Percentiles rank a stretch among this genome's conserved stretches.
Evolutionary conservation across 2,329 filamentous ascomycete species (phyloP).

Genomic region (Stachybotrys echinatus): DNA sequence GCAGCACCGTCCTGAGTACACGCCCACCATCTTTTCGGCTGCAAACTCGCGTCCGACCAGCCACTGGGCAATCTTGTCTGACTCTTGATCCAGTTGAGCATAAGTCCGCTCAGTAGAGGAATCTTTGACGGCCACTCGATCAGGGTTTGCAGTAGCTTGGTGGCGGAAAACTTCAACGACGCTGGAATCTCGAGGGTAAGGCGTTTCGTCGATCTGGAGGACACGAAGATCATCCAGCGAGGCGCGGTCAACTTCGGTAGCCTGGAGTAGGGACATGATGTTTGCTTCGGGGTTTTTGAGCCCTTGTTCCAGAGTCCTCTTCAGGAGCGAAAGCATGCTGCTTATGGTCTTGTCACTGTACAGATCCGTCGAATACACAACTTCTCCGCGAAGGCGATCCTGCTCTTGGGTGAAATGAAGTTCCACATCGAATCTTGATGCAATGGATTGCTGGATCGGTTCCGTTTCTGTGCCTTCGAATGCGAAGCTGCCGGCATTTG

Average conservation of each 20-base stretch:
- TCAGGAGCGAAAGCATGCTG: slow-evolving; percentile 6
- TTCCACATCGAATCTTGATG: slow-evolving; percentile 10
- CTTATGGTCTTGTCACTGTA: slow-evolving; percentile 8
- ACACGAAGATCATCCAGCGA: not conserved
- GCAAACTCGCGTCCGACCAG: not conserved
- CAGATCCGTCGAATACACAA: slow-evolving; percentile 8
- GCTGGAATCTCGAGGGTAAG: slow-evolving; percentile 7
- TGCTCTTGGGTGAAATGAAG: slow-evolving; percentile 8
- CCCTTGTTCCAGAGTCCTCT: slow-evolving; percentile 3
- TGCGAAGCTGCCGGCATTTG: not conserved
- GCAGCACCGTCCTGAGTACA: slow-evolving; percentile 8
- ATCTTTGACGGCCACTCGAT: slow-evolving; percentile 5
- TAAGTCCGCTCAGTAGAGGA: slow-evolving; percentile 4
- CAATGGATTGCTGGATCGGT: too few species aligned
- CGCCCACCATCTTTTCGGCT: slow-evolving; percentile 6
- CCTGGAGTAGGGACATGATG: not conserved
- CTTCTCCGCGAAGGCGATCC: not conserved
- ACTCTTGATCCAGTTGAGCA: slow-evolving; percentile 3
- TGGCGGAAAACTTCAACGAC: slow-evolving; percentile 5
- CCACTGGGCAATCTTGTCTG: slow-evolving; percentile 3
- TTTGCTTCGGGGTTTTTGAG: not conserved
- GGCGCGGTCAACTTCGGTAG: too few species aligned
- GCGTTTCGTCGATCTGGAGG: slow-evolving; percentile 2
- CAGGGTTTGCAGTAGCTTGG: slow-evolving; percentile 1
- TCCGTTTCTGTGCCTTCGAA: slow-evolving; percentile 5